These are phyloP conservation scores for Rhodomyrtus psidioides DNA, from an alignment of 441 rosid genomes.

Conservation along the genomic window DNA sequence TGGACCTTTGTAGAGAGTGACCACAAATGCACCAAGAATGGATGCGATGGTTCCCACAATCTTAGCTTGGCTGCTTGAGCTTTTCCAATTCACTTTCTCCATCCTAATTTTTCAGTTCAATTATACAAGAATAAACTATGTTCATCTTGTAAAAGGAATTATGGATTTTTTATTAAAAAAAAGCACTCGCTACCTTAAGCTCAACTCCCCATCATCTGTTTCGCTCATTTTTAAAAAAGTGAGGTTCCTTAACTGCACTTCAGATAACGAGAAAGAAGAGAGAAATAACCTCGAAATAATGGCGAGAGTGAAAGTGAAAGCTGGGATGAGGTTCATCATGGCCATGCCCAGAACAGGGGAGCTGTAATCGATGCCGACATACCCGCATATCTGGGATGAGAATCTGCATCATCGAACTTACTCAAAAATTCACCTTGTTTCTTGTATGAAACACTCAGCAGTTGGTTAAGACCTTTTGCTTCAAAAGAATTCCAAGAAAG, in stretches of 20 bases:
- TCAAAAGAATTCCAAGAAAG: background rate
- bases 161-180: too few relatives aligned
- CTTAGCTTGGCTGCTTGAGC: background rate
- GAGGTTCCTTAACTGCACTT: background rate
- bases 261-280: background rate
- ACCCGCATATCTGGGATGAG: background rate
- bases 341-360: background rate
- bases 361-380: background rate
- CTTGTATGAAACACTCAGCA: background rate
- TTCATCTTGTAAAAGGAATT: background rate
- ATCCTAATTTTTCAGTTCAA: background rate
- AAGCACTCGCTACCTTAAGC: background rate
- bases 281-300: background rate
- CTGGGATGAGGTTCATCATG: background rate
- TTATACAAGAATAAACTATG: background rate
- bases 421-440: background rate
- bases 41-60: background rate
- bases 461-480: background rate
- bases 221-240: background rate
- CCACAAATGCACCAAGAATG: background rate
- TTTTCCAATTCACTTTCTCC: background rate
- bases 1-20: background rate
- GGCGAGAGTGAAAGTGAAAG: background rate
- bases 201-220: background rate
- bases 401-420: background rate